Conservation (phyloP, 169 alveolate genomes). For the Plasmodium inui region DNA sequence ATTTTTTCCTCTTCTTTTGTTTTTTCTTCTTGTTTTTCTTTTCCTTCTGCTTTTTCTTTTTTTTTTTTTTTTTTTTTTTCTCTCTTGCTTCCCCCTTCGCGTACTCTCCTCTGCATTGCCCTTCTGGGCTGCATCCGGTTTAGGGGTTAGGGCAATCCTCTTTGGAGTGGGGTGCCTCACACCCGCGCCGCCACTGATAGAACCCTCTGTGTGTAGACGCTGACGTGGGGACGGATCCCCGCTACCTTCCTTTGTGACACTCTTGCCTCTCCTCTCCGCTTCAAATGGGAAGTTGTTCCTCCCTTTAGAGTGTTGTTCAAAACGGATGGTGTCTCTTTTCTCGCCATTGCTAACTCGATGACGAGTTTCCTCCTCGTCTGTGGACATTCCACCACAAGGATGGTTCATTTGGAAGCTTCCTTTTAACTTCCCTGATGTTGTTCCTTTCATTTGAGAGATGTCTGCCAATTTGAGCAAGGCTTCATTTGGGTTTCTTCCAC, state of each 20-base stretch:
- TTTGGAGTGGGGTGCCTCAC: not conserved
- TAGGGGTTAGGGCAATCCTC: not conserved
- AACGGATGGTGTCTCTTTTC: not conserved
- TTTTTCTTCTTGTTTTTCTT: not conserved
- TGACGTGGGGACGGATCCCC: not conserved
- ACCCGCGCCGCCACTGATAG: not conserved
- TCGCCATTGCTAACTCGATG: not conserved
- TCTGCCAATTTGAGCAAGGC: not conserved
- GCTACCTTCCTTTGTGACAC: not conserved
- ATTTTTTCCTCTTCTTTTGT: not conserved
- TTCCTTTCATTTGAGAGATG: not conserved
- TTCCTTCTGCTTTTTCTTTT: not conserved
- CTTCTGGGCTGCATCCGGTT: not conserved
- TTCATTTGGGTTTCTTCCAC: not conserved
- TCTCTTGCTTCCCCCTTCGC: not conserved
- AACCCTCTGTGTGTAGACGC: not conserved
- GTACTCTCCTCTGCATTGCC: not conserved
- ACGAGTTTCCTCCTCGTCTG: not conserved
- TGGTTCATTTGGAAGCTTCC: not conserved
- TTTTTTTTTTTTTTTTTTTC: conserved; percentile 2
- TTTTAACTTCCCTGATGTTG: not conserved
- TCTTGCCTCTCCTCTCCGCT: not conserved
- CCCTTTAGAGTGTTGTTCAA: not conserved
- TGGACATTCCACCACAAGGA: not conserved
- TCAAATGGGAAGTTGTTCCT: not conserved